phyloP scores from a whole-genome alignment of 768 basidiomycete genomes.

The Auriscalpium vulgare region DNA sequence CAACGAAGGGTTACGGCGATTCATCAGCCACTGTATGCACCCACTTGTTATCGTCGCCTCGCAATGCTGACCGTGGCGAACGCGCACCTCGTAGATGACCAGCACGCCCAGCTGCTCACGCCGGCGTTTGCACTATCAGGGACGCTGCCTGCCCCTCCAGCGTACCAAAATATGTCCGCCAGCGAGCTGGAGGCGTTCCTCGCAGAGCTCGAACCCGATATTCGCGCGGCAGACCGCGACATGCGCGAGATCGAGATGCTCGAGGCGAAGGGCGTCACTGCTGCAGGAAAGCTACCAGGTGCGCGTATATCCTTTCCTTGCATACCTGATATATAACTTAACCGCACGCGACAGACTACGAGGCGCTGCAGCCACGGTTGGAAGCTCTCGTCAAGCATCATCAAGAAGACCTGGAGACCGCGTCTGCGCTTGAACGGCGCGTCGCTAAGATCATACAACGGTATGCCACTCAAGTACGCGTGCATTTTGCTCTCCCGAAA shows the following conservation, averaged over 20 bases:
- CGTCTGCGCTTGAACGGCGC: slow-evolving; percentile 54
- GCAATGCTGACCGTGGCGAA: background rate
- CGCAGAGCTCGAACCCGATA: slow-evolving; percentile 75
- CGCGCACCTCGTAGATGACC: slow-evolving; percentile 47
- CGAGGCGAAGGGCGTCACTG: slow-evolving; percentile 61
- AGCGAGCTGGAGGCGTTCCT: slow-evolving; percentile 66
- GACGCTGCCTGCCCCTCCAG: slow-evolving; percentile 36
- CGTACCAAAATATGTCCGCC: slow-evolving; percentile 57
- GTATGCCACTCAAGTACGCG: slow-evolving; percentile 62
- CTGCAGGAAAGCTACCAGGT: slow-evolving; percentile 68
- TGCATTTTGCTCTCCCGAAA: background rate
- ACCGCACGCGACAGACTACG: slow-evolving; percentile 38
- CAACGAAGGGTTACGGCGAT: slow-evolving; percentile 66
- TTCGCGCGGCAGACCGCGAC: slow-evolving; percentile 76
- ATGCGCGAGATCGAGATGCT: slow-evolving; percentile 69
- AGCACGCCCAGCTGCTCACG: slow-evolving; percentile 65
- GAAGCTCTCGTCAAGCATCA: slow-evolving; percentile 48
- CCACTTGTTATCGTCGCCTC: background rate
- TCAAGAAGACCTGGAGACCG: slow-evolving; percentile 49
- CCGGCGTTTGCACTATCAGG: slow-evolving; percentile 74
- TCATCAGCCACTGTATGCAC: slow-evolving; percentile 65
- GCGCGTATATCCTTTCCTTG: background rate
- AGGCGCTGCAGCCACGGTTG: slow-evolving; percentile 63
- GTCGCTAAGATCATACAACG: slow-evolving; percentile 57
- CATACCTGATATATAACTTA: background rate